Percentiles rank a stretch among this genome's conserved stretches.
Conservation (phyloP, 2,329 filamentous ascomycete genomes). For the Colletotrichum horii region DNA sequence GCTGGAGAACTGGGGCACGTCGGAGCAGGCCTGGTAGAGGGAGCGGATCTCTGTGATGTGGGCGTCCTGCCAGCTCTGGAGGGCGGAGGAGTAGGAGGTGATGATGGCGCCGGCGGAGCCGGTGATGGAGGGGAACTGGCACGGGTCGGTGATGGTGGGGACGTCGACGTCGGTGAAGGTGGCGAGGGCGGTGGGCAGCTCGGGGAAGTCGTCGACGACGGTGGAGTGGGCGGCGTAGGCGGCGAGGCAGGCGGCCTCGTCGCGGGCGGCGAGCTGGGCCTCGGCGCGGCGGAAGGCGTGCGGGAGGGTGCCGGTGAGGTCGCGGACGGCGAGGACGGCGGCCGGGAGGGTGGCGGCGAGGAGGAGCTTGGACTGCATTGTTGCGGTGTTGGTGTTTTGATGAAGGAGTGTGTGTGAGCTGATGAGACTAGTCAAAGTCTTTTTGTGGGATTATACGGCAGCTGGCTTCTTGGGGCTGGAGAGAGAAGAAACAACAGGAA, state of each 20-base stretch:
- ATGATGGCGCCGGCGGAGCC: constrained; percentile 28
- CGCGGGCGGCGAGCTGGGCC: constrained; percentile 1
- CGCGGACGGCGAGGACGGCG: background rate
- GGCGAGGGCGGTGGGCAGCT: constrained; percentile 23
- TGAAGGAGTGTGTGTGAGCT: background rate
- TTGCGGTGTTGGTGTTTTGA: background rate
- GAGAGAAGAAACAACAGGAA: background rate
- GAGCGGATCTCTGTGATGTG: constrained; percentile 23
- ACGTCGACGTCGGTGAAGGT: constrained; percentile 24
- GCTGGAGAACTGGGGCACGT: constrained; percentile 24
- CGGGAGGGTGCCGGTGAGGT: constrained; percentile 7
- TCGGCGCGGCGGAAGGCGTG: background rate
- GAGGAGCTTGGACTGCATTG: constrained; percentile 17
- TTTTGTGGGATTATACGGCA: background rate
- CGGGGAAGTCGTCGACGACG: constrained; percentile 21
- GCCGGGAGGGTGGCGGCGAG: background rate
- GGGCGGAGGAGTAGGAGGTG: constrained; percentile 25
- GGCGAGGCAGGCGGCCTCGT: constrained; percentile 4
- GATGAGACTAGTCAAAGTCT: background rate
- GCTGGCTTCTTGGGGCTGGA: background rate
- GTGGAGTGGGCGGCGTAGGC: constrained; percentile 19
- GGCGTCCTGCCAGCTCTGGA: constrained; percentile 29
- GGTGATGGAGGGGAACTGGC: constrained; percentile 30
- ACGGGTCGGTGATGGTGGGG: constrained; percentile 22
- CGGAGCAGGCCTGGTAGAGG: constrained; percentile 28